A percentile compares a stretch with the other conserved stretches of the same genome.
phyloP scores from a whole-genome alignment of 441 rosid genomes.

The Brassica hybrid region DNA sequence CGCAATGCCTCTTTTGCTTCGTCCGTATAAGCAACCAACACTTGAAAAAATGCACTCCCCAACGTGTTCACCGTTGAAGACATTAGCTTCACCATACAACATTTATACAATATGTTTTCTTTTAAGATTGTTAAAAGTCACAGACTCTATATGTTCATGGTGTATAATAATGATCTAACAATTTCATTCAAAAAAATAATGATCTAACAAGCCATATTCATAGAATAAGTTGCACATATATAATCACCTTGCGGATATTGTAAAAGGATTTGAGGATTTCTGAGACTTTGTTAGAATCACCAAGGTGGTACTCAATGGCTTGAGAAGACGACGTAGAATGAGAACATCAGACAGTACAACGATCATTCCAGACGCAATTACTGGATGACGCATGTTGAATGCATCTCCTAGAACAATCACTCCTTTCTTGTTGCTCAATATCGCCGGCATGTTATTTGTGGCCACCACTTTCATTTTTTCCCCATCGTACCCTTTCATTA shows the following conservation, averaged over 20 bases:
- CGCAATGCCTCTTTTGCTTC: conserved; percentile 52
- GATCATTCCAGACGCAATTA: conserved; percentile 58
- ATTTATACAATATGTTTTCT: conserved; percentile 5
- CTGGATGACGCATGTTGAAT: conserved; percentile 69
- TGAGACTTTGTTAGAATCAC: conserved; percentile 22
- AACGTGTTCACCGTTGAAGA: conserved; percentile 57
- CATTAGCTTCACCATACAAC: conserved; percentile 44
- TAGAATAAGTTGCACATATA: background rate
- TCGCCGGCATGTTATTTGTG: too few relatives aligned
- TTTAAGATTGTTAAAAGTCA: background rate
- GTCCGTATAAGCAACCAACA: conserved; percentile 51
- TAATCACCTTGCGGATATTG: conserved; percentile 4
- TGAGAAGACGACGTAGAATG: conserved; percentile 7
- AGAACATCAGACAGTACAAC: conserved; percentile 39
- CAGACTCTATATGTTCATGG: too few relatives aligned
- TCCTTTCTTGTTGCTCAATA: conserved; percentile 46
- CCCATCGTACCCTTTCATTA: too few relatives aligned
- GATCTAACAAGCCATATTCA: background rate
- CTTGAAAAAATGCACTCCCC: conserved; percentile 52
- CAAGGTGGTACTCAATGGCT: background rate
- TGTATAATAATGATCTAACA: too few relatives aligned
- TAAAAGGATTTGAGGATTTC: conserved; percentile 40
- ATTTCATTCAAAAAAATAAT: too few relatives aligned
- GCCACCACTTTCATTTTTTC: too few relatives aligned
- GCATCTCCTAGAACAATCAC: conserved; percentile 64